Conservation (phyloP, 2,329 filamentous ascomycete species). For the Aureobasidium sp. region DNA sequence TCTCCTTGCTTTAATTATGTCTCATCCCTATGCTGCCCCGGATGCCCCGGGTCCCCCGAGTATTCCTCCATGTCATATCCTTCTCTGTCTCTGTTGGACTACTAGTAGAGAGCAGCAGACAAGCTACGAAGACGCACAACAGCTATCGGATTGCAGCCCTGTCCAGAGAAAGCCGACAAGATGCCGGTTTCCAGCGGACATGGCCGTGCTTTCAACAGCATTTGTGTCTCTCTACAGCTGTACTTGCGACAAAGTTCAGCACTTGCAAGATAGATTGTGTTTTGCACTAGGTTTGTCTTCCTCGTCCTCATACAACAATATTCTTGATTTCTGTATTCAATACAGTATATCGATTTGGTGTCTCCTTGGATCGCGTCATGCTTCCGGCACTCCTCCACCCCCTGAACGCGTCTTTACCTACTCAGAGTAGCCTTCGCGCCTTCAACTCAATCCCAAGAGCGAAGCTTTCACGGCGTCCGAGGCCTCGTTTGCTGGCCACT, state of each 20-base stretch:
- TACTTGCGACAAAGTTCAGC: too few relatives aligned
- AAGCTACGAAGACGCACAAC: not conserved
- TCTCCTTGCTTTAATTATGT: slow-evolving; percentile 1
- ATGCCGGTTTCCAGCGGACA: too few relatives aligned
- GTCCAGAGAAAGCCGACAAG: too few relatives aligned
- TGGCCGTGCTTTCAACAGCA: too few relatives aligned
- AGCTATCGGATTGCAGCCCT: too few relatives aligned
- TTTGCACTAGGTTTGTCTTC: not conserved
- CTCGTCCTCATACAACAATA: not conserved
- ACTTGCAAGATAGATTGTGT: too few relatives aligned
- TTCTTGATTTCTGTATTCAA: not conserved
- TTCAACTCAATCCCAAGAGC: not conserved
- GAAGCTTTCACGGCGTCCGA: not conserved
- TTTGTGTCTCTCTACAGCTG: too few relatives aligned
- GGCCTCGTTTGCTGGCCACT: not conserved
- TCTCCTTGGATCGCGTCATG: not conserved
- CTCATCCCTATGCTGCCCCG: not conserved
- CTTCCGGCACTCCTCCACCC: not conserved
- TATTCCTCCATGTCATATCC: not conserved
- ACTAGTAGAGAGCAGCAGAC: not conserved
- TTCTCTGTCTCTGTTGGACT: not conserved
- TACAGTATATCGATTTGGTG: not conserved
- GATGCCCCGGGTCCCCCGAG: not conserved
- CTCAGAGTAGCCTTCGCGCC: not conserved
- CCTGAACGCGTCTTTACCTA: not conserved